phyloP scores from a whole-genome alignment of 345 rosid genomes.

The Cardiospermum halicacabum region DNA sequence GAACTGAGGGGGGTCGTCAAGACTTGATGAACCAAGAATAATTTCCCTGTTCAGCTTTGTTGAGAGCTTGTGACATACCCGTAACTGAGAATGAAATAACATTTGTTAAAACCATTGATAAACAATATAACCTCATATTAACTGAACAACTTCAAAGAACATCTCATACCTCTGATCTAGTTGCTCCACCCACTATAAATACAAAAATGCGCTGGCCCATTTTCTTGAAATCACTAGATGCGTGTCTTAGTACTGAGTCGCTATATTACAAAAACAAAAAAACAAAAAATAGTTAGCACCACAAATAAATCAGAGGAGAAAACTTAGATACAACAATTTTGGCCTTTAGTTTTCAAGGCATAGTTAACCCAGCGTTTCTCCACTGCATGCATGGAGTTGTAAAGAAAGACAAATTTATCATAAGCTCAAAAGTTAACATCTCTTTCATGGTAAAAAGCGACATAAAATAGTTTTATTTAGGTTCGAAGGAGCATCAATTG shows the following conservation, averaged over 20 bases:
- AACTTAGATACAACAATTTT: background rate
- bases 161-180: constrained; percentile 86
- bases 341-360: background rate
- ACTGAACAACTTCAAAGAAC: background rate
- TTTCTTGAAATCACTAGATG: constrained; percentile 90
- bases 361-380: too few relatives aligned
- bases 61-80: constrained; percentile 92
- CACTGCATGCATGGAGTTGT: too few relatives aligned
- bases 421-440: too few relatives aligned
- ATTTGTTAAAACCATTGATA: background rate
- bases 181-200: constrained; percentile 92
- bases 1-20: constrained; percentile 94
- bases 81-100: constrained; percentile 49
- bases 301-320: background rate
- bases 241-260: constrained; percentile 77
- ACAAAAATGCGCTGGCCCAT: constrained; percentile 89
- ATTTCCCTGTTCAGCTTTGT: constrained; percentile 83
- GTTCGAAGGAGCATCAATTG: background rate
- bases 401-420: too few relatives aligned
- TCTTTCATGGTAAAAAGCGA: background rate
- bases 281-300: background rate
- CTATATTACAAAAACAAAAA: constrained; percentile 42
- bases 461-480: background rate
- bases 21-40: constrained; percentile 84
- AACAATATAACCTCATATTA: background rate